These are phyloP conservation scores for Phoma sp. DNA, from an alignment of 2,329 filamentous ascomycete species.

Conservation along the genomic window DNA sequence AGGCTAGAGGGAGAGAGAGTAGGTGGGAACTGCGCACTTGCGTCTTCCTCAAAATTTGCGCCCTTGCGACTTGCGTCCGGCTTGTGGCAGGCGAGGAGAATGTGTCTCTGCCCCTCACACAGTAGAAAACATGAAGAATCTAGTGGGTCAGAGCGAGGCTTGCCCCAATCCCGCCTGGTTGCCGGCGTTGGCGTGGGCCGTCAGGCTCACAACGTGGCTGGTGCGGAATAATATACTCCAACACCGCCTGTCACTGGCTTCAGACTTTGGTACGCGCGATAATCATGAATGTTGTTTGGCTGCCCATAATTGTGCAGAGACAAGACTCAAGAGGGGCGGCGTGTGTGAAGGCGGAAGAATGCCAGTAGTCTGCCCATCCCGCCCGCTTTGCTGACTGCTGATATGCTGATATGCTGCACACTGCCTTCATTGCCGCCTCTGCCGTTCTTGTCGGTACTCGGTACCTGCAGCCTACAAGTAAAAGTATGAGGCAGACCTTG, in stretches of 20 bases:
- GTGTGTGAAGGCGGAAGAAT: too few relatives aligned
- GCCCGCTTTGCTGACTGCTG: neutral
- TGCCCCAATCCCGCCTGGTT: conserved; percentile 10
- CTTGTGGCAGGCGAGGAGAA: conserved; percentile 29
- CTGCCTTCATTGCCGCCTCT: neutral
- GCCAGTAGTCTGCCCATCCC: too few relatives aligned
- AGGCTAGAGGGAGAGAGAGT: conserved; percentile 15
- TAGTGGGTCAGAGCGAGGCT: conserved; percentile 13
- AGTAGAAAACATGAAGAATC: conserved; percentile 9
- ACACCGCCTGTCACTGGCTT: conserved; percentile 15
- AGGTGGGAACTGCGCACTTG: conserved; percentile 18
- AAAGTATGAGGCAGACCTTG: neutral
- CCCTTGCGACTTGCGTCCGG: conserved; percentile 36
- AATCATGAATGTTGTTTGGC: neutral
- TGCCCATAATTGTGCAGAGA: too few relatives aligned
- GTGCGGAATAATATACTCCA: conserved; percentile 8
- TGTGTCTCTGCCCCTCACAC: conserved; percentile 8
- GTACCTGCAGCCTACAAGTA: conserved; percentile 8
- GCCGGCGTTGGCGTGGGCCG: conserved; percentile 8
- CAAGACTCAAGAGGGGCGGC: too few relatives aligned
- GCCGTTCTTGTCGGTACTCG: conserved; percentile 2
- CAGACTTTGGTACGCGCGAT: conserved; percentile 1
- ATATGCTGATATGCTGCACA: neutral
- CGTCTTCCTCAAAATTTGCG: conserved; percentile 23
- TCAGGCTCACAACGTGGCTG: conserved; percentile 14